Percentiles rank a stretch among this genome's conserved stretches.
Conservation (phyloP, 768 basidiomycete species). For the Pholiota molesta region DNA sequence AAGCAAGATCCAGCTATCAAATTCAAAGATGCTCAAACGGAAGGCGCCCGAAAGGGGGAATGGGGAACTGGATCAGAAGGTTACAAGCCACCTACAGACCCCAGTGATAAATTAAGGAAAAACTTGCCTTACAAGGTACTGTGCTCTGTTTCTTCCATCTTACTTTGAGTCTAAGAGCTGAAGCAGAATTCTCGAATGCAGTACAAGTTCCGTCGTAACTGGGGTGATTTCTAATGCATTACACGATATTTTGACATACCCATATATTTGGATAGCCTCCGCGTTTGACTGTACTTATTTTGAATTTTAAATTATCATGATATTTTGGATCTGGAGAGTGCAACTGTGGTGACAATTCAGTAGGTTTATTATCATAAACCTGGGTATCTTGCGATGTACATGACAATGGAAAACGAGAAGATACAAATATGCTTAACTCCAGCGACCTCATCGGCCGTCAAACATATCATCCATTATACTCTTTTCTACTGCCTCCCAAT, state of each 20-base stretch:
- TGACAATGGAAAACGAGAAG: neutral
- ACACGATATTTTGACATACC: constrained; percentile 4
- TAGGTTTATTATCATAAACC: neutral
- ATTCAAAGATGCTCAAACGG: constrained; percentile 57
- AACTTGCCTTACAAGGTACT: constrained; percentile 89
- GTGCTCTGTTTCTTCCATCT: constrained; percentile 7
- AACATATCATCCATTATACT: constrained; percentile 89
- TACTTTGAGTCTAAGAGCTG: constrained; percentile 41
- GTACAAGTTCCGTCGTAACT: constrained; percentile 89
- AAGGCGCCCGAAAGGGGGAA: constrained; percentile 57
- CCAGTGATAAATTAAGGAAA: constrained; percentile 78
- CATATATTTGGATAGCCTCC: constrained; percentile 4
- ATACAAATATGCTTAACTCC: neutral
- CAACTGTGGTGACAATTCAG: neutral
- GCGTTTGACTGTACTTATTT: constrained; percentile 9
- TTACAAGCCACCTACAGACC: constrained; percentile 71
- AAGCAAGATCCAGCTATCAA: constrained; percentile 68
- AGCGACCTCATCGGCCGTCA: constrained; percentile 60
- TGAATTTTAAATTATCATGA: constrained; percentile 18
- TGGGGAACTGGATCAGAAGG: constrained; percentile 77
- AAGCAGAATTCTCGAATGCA: constrained; percentile 61
- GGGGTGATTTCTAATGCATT: constrained; percentile 76
- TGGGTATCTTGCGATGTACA: neutral
- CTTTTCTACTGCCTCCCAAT: constrained; percentile 89
- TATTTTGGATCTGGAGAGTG: neutral